Evolutionary conservation across 371 early-diverging fungal genomes (phyloP).

Genomic region (Syncephalastrum racemosum): DNA sequence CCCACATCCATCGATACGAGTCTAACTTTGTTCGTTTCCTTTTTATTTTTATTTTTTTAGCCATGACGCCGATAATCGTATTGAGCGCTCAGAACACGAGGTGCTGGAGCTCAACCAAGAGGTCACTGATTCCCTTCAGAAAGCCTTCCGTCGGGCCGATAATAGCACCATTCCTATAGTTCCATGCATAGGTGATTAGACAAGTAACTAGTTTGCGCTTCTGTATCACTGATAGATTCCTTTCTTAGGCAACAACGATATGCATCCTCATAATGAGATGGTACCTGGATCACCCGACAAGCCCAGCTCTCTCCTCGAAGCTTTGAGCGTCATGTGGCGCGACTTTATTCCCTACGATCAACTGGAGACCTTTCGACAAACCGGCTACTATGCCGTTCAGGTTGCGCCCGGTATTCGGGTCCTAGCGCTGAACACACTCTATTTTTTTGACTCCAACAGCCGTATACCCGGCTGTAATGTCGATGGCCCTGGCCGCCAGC

Average conservation of each 20-base stretch:
- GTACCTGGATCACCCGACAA: conserved; percentile 13
- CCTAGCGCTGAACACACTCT: conserved; percentile 68
- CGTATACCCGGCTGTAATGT: conserved; percentile 62
- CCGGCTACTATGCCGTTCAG: conserved; percentile 69
- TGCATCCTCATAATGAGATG: conserved; percentile 69
- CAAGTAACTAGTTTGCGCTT: not conserved
- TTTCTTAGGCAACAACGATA: conserved; percentile 73
- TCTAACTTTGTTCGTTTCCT: not conserved
- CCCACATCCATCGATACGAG: not conserved
- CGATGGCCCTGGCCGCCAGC: conserved; percentile 60
- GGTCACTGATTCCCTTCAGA: conserved; percentile 17
- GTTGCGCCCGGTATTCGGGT: conserved; percentile 48
- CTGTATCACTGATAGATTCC: conserved; percentile 9
- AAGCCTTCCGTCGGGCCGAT: conserved; percentile 13
- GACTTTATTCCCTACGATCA: conserved; percentile 58
- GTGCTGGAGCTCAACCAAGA: conserved; percentile 49
- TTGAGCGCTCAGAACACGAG: conserved; percentile 36
- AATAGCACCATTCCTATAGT: conserved; percentile 42
- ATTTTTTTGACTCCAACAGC: conserved; percentile 66
- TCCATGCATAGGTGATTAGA: conserved; percentile 39
- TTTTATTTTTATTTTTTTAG: conserved; percentile 22
- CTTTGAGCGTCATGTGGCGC: conserved; percentile 55
- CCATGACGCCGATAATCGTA: conserved; percentile 62
- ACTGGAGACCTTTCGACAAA: conserved; percentile 53
- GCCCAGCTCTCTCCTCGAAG: conserved; percentile 5